Percentiles rank a stretch among this genome's conserved stretches.
Conservation (phyloP, 2,329 filamentous ascomycete species). For the Rhytidhysteron rufulum region DNA sequence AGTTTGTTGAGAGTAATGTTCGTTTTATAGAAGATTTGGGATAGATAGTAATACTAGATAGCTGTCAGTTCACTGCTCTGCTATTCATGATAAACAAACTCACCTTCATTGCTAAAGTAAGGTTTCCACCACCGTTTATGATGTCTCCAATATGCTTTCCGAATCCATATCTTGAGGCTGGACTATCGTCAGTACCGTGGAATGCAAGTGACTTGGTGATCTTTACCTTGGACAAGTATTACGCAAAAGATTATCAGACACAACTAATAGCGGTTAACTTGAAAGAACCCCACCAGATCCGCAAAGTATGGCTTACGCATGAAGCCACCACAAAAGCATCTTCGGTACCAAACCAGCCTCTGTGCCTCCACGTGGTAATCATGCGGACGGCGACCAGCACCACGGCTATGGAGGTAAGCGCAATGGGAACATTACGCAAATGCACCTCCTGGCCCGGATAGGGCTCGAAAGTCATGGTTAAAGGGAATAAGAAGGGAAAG, state of each 20-base stretch:
- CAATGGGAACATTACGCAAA: conserved; percentile 19
- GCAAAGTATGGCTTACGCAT: conserved; percentile 10
- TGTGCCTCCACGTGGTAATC: conserved; percentile 14
- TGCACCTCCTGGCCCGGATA: conserved; percentile 18
- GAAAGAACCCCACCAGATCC: not conserved
- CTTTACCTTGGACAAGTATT: conserved; percentile 4
- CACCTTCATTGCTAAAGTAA: not conserved
- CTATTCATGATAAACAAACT: not conserved
- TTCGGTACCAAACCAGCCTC: conserved; percentile 23
- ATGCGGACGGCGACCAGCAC: conserved; percentile 14
- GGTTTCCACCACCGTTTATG: not conserved
- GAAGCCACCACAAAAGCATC: conserved; percentile 20
- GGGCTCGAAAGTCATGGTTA: conserved; percentile 14
- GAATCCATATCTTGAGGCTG: conserved; percentile 1
- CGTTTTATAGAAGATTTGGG: conserved; percentile 12
- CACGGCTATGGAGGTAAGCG: conserved; percentile 14
- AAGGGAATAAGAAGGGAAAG: not conserved
- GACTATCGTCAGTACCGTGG: not conserved
- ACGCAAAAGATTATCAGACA: conserved; percentile 4
- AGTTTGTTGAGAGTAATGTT: conserved; percentile 12
- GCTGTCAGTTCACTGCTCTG: not conserved
- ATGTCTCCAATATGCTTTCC: not conserved
- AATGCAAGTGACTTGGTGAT: not conserved
- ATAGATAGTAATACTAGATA: conserved; percentile 10
- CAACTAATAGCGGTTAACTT: conserved; percentile 1